These are phyloP conservation scores for Penicillium chermesinum DNA, from an alignment of 495 filamentous ascomycete species.

Conservation along the genomic window DNA sequence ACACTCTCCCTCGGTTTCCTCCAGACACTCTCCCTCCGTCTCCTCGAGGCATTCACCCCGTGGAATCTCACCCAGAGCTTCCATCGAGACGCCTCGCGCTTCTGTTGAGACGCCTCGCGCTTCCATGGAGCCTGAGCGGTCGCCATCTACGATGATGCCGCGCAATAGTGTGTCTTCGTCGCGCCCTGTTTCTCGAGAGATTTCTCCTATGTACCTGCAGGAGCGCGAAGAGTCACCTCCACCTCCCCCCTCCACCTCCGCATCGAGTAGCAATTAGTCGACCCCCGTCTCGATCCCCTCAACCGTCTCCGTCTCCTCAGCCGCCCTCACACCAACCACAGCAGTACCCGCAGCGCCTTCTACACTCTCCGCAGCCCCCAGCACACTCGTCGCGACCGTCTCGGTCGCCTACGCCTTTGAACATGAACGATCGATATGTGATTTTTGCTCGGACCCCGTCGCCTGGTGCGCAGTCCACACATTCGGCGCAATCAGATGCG, in stretches of 20 bases:
- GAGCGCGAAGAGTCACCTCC: slow-evolving; percentile 43
- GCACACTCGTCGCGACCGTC: slow-evolving; percentile 15
- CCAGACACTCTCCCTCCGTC: slow-evolving; percentile 8
- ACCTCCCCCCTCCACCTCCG: slow-evolving; percentile 39
- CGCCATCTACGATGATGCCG: slow-evolving; percentile 29
- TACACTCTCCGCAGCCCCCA: slow-evolving; percentile 17
- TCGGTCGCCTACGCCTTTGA: slow-evolving; percentile 36
- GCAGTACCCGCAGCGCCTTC: slow-evolving; percentile 1
- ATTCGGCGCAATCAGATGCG: slow-evolving; percentile 47
- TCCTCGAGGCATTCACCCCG: not conserved
- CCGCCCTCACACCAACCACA: slow-evolving; percentile 4
- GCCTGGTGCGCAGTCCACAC: slow-evolving; percentile 46
- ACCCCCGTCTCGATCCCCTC: slow-evolving; percentile 7
- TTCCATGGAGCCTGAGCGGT: slow-evolving; percentile 20
- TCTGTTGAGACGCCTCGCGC: slow-evolving; percentile 24
- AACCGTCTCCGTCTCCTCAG: slow-evolving; percentile 5
- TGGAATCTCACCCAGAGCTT: slow-evolving; percentile 22
- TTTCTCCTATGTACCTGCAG: slow-evolving; percentile 23
- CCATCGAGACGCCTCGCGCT: slow-evolving; percentile 21
- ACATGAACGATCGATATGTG: slow-evolving; percentile 47
- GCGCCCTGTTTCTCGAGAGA: slow-evolving; percentile 29
- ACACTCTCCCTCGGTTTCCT: slow-evolving; percentile 15
- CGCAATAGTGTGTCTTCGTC: slow-evolving; percentile 24
- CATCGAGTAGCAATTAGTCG: slow-evolving; percentile 34
- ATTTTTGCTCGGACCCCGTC: slow-evolving; percentile 52